These are phyloP conservation scores for Phytophthora sp. DNA, from an alignment of 352 stramenopile species.

Conservation along the genomic window DNA sequence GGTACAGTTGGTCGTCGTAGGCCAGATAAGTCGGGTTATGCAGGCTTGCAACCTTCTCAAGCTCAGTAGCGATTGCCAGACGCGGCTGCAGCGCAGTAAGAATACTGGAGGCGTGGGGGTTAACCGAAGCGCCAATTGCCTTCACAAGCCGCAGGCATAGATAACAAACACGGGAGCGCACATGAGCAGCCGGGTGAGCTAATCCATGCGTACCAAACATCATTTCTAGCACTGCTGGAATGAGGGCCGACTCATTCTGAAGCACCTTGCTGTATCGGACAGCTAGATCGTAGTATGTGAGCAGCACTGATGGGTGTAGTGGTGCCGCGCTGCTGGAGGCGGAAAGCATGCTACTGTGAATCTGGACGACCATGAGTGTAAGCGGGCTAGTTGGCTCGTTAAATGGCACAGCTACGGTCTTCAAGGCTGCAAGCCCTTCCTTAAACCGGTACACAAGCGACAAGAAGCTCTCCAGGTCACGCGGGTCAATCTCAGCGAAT, in stretches of 20 bases:
- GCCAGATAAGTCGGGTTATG: slow-evolving; percentile 61
- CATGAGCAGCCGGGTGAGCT: slow-evolving; percentile 54
- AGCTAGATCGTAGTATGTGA: slow-evolving; percentile 85
- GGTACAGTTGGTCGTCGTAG: slow-evolving; percentile 82
- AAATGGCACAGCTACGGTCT: slow-evolving; percentile 59
- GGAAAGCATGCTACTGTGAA: slow-evolving; percentile 68
- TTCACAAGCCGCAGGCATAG: slow-evolving; percentile 85
- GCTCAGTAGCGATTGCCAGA: slow-evolving; percentile 58
- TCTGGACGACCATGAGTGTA: slow-evolving; percentile 68
- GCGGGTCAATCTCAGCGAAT: slow-evolving; percentile 58
- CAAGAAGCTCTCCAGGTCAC: slow-evolving; percentile 81
- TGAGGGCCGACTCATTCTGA: slow-evolving; percentile 68
- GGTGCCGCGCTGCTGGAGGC: slow-evolving; percentile 25
- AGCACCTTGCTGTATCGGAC: slow-evolving; percentile 81
- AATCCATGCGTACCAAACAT: slow-evolving; percentile 85
- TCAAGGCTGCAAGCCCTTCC: slow-evolving; percentile 74
- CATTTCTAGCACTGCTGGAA: slow-evolving; percentile 75
- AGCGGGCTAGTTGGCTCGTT: slow-evolving; percentile 72
- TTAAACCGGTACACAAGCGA: slow-evolving; percentile 86
- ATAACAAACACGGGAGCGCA: slow-evolving; percentile 87
- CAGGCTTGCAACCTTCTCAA: slow-evolving; percentile 37
- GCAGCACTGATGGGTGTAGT: slow-evolving; percentile 60
- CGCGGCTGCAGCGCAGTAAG: slow-evolving; percentile 69
- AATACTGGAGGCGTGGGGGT: slow-evolving; percentile 82
- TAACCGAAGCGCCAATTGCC: slow-evolving; percentile 62